Conservation (phyloP, 129 eudicot genomes). For the Smallanthus sonchifolius region DNA sequence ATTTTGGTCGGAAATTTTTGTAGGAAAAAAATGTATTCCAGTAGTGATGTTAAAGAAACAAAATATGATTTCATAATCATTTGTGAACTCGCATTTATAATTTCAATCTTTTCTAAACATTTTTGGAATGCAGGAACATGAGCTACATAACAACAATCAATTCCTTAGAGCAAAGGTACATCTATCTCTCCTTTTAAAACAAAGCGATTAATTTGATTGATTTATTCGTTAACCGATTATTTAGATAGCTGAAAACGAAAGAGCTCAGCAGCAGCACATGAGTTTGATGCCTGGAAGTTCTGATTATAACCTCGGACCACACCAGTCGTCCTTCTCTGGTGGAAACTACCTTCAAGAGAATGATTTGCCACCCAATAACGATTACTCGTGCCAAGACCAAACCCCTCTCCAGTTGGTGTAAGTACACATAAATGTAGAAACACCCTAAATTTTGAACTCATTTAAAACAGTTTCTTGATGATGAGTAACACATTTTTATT, state of each 20-base stretch:
- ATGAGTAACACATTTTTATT: neutral
- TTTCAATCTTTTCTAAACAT: neutral
- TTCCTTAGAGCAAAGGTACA: conserved; percentile 81
- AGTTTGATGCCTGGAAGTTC: conserved; percentile 84
- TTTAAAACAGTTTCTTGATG: neutral
- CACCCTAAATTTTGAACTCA: no score
- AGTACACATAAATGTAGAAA: conserved; percentile 19
- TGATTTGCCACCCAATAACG: conserved; percentile 46
- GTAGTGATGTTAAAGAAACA: neutral
- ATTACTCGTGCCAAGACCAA: conserved; percentile 69
- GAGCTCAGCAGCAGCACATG: conserved; percentile 85
- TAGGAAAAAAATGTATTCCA: no score
- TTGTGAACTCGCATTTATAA: neutral
- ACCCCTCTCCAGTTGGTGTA: conserved; percentile 82
- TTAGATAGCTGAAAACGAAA: conserved; percentile 80
- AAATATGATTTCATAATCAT: neutral
- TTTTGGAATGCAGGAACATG: conserved; percentile 65
- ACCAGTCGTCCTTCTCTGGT: conserved; percentile 48
- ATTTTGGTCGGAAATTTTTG: no score
- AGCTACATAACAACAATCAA: conserved; percentile 73
- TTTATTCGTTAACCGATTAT: neutral
- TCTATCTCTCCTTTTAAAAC: conserved; percentile 6
- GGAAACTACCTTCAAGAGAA: conserved; percentile 68
- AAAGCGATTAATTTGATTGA: neutral
- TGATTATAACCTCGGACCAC: conserved; percentile 47